These are phyloP conservation scores for Lentinus polychrous DNA, from an alignment of 1,284 basidiomycete species.

Conservation along the genomic window DNA sequence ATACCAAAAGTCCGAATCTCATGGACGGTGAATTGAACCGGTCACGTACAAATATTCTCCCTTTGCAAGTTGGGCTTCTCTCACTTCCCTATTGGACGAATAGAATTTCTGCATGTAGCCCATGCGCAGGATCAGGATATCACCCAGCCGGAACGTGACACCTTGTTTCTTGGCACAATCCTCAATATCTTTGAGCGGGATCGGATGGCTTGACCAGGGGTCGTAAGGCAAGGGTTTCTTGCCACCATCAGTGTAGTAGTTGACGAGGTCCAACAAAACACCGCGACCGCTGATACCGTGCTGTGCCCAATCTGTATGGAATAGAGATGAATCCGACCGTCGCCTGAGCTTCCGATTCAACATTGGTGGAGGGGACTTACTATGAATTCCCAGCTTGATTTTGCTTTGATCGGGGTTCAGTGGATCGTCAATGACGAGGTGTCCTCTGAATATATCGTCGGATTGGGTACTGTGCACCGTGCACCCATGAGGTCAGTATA, in stretches of 20 bases:
- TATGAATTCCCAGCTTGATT: constrained; percentile 59
- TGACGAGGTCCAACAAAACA: constrained; percentile 59
- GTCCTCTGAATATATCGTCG: constrained; percentile 37
- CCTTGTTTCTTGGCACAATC: constrained; percentile 53
- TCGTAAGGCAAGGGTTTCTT: constrained; percentile 45
- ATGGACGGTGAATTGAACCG: not conserved
- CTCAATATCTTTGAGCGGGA: constrained; percentile 51
- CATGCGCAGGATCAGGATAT: constrained; percentile 55
- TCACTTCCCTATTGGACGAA: constrained; percentile 14
- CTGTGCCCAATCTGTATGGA: constrained; percentile 57
- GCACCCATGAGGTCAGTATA: not conserved
- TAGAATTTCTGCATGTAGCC: constrained; percentile 63
- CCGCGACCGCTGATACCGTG: constrained; percentile 69
- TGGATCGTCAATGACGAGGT: constrained; percentile 44
- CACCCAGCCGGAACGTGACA: constrained; percentile 49
- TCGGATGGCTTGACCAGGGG: constrained; percentile 53
- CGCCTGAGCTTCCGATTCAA: not conserved
- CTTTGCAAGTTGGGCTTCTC: constrained; percentile 11
- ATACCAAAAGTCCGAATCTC: not conserved
- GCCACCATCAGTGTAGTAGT: constrained; percentile 37
- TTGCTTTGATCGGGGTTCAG: constrained; percentile 40
- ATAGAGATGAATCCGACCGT: no score
- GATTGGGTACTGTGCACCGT: constrained; percentile 36
- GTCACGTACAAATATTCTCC: constrained; percentile 45
- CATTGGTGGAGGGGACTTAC: constrained; percentile 32